Percentiles rank a stretch among this genome's conserved stretches.
These are phyloP conservation scores for Aspergillus pseudoviridinutans DNA, from an alignment of 2,329 filamentous ascomycete genomes.

Conservation along the genomic window DNA sequence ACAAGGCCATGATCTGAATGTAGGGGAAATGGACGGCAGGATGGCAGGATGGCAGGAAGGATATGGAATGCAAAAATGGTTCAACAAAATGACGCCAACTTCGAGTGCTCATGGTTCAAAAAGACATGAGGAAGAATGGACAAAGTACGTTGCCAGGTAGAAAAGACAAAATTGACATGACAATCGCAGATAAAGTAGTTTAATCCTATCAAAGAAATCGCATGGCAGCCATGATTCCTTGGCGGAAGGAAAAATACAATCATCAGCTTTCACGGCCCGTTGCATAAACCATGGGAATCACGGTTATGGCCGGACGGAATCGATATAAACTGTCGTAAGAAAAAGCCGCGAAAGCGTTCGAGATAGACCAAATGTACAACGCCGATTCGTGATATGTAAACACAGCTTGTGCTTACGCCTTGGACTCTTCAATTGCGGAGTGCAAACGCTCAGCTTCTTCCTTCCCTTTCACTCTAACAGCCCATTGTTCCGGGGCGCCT, in stretches of 20 bases:
- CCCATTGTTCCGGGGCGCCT: slow-evolving; percentile 64
- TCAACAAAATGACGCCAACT: neutral
- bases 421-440: slow-evolving; percentile 18
- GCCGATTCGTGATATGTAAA: slow-evolving; percentile 6
- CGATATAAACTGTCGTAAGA: neutral
- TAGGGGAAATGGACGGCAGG: too few relatives aligned
- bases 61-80: neutral
- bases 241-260: neutral
- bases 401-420: slow-evolving; percentile 10
- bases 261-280: neutral
- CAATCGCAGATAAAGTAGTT: neutral
- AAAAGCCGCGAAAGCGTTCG: slow-evolving; percentile 7
- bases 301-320: neutral
- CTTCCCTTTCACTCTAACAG: slow-evolving; percentile 60
- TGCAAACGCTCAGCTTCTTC: slow-evolving; percentile 12
- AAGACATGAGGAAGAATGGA: neutral
- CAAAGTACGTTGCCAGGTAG: neutral
- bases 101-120: neutral
- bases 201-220: neutral
- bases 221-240: neutral
- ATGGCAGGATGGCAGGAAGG: neutral
- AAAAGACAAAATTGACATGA: neutral
- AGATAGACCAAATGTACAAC: slow-evolving; percentile 12
- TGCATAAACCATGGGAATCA: neutral
- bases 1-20: neutral